Percentiles rank a stretch among this genome's conserved stretches.
phyloP scores from a whole-genome alignment of 306 rosid species.

The Rubus idaeus region DNA sequence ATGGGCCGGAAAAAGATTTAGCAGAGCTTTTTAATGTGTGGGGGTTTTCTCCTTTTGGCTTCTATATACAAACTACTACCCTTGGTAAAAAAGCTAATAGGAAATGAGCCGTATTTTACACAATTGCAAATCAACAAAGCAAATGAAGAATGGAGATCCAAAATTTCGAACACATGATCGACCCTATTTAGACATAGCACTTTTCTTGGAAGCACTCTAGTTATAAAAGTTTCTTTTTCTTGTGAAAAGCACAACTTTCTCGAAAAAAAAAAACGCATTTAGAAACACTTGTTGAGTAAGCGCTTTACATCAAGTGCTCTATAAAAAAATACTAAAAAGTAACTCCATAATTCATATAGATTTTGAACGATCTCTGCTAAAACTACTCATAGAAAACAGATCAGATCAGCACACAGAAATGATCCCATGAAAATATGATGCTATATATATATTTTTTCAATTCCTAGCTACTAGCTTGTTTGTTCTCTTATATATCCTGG shows the following conservation, averaged over 20 bases:
- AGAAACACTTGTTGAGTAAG: neutral
- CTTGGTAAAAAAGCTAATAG: too few relatives aligned
- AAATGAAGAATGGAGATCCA: neutral
- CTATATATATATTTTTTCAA: neutral
- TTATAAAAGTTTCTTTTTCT: too few relatives aligned
- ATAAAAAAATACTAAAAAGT: neutral
- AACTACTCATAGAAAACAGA: neutral
- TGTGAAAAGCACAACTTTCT: neutral
- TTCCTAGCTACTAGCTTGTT: neutral
- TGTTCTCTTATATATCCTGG: neutral
- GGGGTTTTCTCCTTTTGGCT: slow-evolving; percentile 13
- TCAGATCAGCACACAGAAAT: neutral
- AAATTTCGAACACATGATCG: neutral
- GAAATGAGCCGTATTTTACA: neutral
- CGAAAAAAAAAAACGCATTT: neutral
- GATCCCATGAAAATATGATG: neutral
- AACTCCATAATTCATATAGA: neutral
- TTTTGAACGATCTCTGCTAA: too few relatives aligned
- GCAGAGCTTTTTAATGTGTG: slow-evolving; percentile 5
- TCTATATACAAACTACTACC: neutral
- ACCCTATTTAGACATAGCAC: too few relatives aligned
- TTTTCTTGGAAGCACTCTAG: neutral
- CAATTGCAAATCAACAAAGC: neutral
- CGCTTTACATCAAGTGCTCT: neutral
- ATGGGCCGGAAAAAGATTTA: neutral